Base-by-base conservation (phyloP, 208 protist genomes). In the Wallacemonas sp. region DNA sequence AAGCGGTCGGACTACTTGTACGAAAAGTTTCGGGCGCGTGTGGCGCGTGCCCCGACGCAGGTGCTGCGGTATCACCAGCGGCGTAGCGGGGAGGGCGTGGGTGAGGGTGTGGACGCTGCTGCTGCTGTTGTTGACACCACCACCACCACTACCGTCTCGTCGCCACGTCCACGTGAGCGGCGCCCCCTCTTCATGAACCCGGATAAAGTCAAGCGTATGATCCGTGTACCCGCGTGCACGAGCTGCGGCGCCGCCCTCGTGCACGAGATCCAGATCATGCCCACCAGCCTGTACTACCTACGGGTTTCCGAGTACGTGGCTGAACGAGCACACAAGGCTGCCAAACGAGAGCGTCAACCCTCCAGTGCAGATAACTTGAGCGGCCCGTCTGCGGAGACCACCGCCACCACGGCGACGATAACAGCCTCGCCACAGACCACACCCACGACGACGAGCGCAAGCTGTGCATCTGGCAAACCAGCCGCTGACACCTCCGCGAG, bases 241-340 rank as follows among this genome's bases (percentile, higher is more conserved):
- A 42, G 31, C 27, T 95, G 89, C 78, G 85, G 85, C 15, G 75
- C 79, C 8, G 74, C 82, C 26, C 81, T 80, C 36, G 73, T 75
- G n/a, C 72, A 82, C 36, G 89, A 95, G 72, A 45, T 95, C 65
- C 89, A 95, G 70, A 69, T 95, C 49, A 86, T 95, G 77, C 89
- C 89, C 11, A 91, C 89, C 1, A 68, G 68, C 21, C 62, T 93
- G 12, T 93, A 91, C 69, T 95, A 85, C 71, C 49, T 95, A 21
- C 80, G 76, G 44, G 75, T 79, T 22, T 55, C 47, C 24, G 60
- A 86, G 51, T 90, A 91, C 70, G 70, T 72, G 12, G 36, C 51
- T 9, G 3, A 19, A 0, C 4, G 11, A 3, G 24, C 8, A 2
- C n/a, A n/a, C n/a, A n/a, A n/a, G n/a, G n/a, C n/a, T n/a, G n/a